Evolutionary conservation across 805 yeast species (phyloP).

Genomic region (Metschnikowia lunata): DNA sequence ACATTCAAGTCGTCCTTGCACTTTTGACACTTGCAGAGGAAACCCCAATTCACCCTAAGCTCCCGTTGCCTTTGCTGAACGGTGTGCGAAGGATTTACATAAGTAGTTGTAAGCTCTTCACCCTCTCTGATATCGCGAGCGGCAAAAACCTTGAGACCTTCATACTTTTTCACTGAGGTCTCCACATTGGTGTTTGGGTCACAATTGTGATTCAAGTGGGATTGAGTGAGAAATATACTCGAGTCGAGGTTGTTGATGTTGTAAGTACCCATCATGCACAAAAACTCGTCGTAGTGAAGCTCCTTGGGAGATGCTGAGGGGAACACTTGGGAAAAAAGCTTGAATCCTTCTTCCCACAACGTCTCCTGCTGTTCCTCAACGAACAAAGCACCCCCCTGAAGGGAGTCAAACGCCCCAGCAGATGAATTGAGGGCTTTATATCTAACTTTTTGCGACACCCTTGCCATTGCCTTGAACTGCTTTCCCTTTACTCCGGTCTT

Average conservation of each 20-base stretch:
- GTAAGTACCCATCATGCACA: constrained; percentile 63
- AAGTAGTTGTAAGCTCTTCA: constrained; percentile 66
- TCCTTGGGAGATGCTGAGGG: constrained; percentile 28
- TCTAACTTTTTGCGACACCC: constrained; percentile 62
- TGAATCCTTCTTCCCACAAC: constrained; percentile 58
- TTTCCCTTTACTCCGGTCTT: constrained; percentile 34
- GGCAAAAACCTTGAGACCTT: constrained; percentile 55
- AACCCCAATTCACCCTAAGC: constrained; percentile 75
- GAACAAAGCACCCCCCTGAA: constrained; percentile 51
- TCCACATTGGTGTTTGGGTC: constrained; percentile 62
- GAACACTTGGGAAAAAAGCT: constrained; percentile 47
- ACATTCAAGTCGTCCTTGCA: constrained; percentile 53
- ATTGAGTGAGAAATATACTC: constrained; percentile 54
- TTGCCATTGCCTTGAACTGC: constrained; percentile 63
- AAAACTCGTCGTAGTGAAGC: constrained; percentile 48
- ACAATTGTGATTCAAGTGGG: constrained; percentile 76
- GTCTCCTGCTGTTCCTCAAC: constrained; percentile 52
- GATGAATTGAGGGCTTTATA: constrained; percentile 55
- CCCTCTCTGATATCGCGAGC: constrained; percentile 52
- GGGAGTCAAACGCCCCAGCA: constrained; percentile 48
- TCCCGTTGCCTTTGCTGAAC: constrained; percentile 61
- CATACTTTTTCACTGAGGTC: constrained; percentile 36
- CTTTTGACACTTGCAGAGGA: constrained; percentile 60
- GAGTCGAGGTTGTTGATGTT: constrained; percentile 71
- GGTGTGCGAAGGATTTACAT: constrained; percentile 63